Conservation (phyloP, 331 rosid species). For the Spiraea crenata region DNA sequence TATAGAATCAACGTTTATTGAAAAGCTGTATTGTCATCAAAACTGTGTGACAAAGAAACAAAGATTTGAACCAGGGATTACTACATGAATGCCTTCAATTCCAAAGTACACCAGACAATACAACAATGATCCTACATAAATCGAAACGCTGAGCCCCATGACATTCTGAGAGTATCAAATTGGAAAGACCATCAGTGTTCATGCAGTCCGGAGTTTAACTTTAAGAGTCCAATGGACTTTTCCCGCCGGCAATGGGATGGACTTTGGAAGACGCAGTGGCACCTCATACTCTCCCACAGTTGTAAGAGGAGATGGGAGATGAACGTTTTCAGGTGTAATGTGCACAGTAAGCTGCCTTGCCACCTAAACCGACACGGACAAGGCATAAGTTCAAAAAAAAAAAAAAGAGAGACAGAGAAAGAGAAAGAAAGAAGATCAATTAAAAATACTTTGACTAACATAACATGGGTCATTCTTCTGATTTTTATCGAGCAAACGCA, state of each 20-base stretch:
- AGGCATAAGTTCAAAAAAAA: not conserved
- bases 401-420: not conserved
- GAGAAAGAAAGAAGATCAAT: too few species aligned
- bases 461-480: not conserved
- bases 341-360: constrained; percentile 69
- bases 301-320: constrained; percentile 49
- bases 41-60: not conserved
- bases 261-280: constrained; percentile 72
- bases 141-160: not conserved
- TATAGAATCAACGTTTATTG: not conserved
- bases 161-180: not conserved
- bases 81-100: not conserved
- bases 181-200: not conserved
- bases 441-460: not conserved
- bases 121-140: constrained; percentile 7
- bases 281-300: constrained; percentile 73
- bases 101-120: not conserved
- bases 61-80: not conserved
- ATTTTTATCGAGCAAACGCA: not conserved
- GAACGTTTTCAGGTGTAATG: constrained; percentile 48
- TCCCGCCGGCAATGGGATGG: constrained; percentile 76
- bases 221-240: constrained; percentile 65
- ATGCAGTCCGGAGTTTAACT: constrained; percentile 68
- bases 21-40: not conserved
- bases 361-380: constrained; percentile 48